Evolutionary conservation across 2,329 filamentous ascomycete species (phyloP), one percentile per base, ranked within the genome.

Genomic region (Magnaporthales sp.): DNA sequence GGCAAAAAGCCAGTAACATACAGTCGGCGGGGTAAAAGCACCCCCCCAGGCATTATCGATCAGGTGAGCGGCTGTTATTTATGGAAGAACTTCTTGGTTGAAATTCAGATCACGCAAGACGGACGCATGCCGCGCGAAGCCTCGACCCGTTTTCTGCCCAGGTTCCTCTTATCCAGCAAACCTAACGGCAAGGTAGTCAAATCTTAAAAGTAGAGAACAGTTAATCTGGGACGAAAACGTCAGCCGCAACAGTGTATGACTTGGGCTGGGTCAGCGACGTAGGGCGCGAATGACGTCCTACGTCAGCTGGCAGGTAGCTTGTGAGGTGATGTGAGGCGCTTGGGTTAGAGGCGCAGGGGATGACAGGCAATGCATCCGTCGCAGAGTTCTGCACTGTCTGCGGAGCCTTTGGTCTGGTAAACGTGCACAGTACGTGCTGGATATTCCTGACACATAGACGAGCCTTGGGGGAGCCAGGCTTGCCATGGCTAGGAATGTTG

Each of bases 341-440:
- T 58, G 54, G 54, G 54, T 58, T 58, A 26, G 54, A 58, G 54
- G 54, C 54, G 54, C 54, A 58, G 54, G 54, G 54, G 54, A 58
- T 58, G 54, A 22, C n/a, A 58, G 54, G 24, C 54, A 58, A 58
- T 24, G 54, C 54, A 26, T 22, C 54, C 24, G 22, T 58, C 22
- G n/a, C 22, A 26, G 54, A 26, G 54, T 4, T n/a, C n/a, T 26
- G 54, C 54, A 58, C 54, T 58, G 54, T 58, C 6, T 15, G 15
- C 38, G 2, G 38, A 19, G 19, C 15, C n/a, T 46, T 46, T 19
- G 19, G 19, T 5, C 38, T 9, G 4, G 6, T 6, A 13, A 46
- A 19, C n/a, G 11, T 46, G 15, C 38, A 46, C 38, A 19, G 38
- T 46, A 19, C 24, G 54, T 26, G 10, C 11, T 58, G 54, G 22